Conservation (phyloP, 75 land plant species). For the Chamaecyparis obtusa region DNA sequence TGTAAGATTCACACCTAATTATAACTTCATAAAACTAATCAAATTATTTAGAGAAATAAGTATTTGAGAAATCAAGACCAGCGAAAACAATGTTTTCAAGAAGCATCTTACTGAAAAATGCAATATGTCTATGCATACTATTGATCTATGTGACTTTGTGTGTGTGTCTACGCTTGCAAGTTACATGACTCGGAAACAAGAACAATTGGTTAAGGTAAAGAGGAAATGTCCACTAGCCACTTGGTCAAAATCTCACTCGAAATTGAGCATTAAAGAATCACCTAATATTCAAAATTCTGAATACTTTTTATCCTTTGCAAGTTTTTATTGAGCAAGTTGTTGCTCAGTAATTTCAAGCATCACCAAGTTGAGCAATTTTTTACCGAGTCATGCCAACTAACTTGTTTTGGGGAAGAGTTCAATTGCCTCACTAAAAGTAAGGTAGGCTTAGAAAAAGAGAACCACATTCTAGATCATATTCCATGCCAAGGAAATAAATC, state of each 20-base stretch:
- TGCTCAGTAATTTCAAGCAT: not conserved
- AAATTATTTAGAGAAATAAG: not conserved
- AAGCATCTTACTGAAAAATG: not conserved
- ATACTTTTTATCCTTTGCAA: not conserved
- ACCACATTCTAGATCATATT: not conserved
- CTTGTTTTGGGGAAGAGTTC: not conserved
- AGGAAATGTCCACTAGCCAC: not conserved
- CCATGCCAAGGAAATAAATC: not conserved
- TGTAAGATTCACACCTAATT: not conserved
- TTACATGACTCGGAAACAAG: not conserved
- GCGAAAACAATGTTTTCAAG: not conserved
- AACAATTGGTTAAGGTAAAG: not conserved
- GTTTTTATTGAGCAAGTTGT: not conserved
- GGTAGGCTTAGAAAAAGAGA: not conserved
- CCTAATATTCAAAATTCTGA: not conserved
- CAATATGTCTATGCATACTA: too few species aligned
- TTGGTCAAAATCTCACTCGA: not conserved
- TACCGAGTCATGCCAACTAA: not conserved
- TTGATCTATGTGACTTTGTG: not conserved
- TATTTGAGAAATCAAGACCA: not conserved
- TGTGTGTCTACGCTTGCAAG: not conserved
- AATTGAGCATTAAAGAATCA: not conserved
- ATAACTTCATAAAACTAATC: not conserved
- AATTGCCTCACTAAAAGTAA: not conserved
- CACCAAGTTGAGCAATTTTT: not conserved